Evolutionary conservation across 2,329 filamentous ascomycete genomes (phyloP).

Genomic region (Elsinoe perseae): DNA sequence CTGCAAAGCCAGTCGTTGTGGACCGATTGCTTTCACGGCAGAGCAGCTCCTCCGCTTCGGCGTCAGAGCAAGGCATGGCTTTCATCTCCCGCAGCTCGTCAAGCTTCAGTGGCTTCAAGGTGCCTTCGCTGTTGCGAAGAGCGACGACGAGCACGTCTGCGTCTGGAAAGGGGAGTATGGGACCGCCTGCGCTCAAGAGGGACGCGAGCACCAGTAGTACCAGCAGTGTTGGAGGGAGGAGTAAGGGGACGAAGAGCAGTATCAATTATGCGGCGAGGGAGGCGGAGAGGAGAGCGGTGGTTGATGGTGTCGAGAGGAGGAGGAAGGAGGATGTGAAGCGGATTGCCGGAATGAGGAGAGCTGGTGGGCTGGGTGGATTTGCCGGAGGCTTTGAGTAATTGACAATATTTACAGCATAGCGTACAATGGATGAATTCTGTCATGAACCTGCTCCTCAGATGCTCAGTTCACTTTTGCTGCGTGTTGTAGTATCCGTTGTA

Average conservation of each 20-base stretch:
- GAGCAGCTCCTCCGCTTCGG: conserved; percentile 26
- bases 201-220: conserved; percentile 26
- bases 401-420: not conserved
- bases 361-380: conserved; percentile 32
- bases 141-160: conserved; percentile 51
- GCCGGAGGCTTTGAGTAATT: conserved; percentile 37
- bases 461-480: not conserved
- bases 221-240: conserved; percentile 34
- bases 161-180: conserved; percentile 20
- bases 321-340: conserved; percentile 42
- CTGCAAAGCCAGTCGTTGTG: conserved; percentile 45
- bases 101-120: conserved; percentile 46
- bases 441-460: not conserved
- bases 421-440: not conserved
- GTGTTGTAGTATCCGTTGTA: not conserved
- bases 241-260: conserved; percentile 51
- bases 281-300: conserved; percentile 44
- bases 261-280: conserved; percentile 54
- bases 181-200: conserved; percentile 18
- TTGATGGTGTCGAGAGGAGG: conserved; percentile 46
- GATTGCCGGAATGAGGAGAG: conserved; percentile 36
- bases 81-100: conserved; percentile 35
- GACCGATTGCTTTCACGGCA: conserved; percentile 69
- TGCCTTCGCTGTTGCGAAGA: conserved; percentile 63
- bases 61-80: conserved; percentile 43